These are phyloP conservation scores for Penicillium sp. DNA, from an alignment of 2,329 filamentous ascomycete species.

Conservation along the genomic window DNA sequence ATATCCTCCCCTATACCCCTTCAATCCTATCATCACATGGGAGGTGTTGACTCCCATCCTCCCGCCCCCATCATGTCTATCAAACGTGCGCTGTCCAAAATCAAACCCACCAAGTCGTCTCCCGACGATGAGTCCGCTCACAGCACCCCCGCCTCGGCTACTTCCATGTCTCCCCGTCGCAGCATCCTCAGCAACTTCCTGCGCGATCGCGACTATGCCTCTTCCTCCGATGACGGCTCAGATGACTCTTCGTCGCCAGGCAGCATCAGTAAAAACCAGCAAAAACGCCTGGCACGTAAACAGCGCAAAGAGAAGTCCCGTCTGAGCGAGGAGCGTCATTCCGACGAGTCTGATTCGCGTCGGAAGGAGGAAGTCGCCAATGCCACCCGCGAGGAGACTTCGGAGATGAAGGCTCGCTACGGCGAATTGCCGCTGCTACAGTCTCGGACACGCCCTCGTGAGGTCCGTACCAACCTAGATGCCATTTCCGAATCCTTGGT, in stretches of 20 bases:
- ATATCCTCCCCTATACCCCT: no score
- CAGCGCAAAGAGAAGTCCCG: constrained; percentile 34
- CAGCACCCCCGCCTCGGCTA: constrained; percentile 8
- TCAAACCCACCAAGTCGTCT: no score
- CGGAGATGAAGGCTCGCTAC: constrained; percentile 52
- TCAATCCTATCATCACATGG: no score
- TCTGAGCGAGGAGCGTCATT: constrained; percentile 37
- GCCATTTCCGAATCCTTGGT: constrained; percentile 47
- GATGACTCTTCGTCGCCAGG: constrained; percentile 34
- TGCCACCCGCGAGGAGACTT: constrained; percentile 48
- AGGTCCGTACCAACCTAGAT: no score
- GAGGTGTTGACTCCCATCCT: no score
- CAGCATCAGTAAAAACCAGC: constrained; percentile 39
- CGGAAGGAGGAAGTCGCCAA: constrained; percentile 38
- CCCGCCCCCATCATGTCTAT: constrained; percentile 46
- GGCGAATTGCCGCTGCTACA: constrained; percentile 51
- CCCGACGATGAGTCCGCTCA: no score
- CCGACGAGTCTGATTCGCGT: constrained; percentile 34
- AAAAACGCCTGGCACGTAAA: constrained; percentile 36
- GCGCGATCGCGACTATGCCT: constrained; percentile 33
- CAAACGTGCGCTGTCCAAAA: constrained; percentile 37
- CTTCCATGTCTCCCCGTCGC: constrained; percentile 29
- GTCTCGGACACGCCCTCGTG: no score
- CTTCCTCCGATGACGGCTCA: constrained; percentile 38
- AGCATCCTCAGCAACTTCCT: constrained; percentile 37